Evolutionary conservation across 2,329 filamentous ascomycete genomes (phyloP).

Genomic region (Coniochaeta sp.): DNA sequence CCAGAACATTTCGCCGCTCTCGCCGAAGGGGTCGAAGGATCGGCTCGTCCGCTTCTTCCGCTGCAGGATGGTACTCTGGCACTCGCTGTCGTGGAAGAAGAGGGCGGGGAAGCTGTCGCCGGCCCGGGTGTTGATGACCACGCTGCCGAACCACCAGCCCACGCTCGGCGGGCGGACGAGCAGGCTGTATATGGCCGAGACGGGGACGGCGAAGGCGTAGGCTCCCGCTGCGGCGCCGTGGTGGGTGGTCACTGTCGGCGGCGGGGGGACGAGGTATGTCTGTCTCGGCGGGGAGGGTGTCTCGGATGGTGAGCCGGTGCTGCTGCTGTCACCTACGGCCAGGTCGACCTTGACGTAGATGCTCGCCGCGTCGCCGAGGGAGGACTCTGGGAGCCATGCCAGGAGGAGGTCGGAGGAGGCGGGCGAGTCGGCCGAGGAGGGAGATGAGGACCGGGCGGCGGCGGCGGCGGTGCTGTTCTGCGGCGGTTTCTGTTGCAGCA

Average conservation of each 20-base stretch:
- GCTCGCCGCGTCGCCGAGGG: conserved; percentile 75
- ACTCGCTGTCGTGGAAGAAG: conserved; percentile 97
- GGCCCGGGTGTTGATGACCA: conserved; percentile 84
- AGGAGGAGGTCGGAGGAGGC: conserved; percentile 70
- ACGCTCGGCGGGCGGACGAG: conserved; percentile 85
- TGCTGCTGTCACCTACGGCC: conserved; percentile 58
- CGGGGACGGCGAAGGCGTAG: conserved; percentile 86
- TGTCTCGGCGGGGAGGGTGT: conserved; percentile 64
- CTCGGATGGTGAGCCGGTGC: background rate
- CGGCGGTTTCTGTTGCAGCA: conserved; percentile 77
- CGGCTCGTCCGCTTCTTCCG: conserved; percentile 80
- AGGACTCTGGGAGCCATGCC: conserved; percentile 87
- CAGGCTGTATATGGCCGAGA: conserved; percentile 85
- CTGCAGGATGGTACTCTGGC: conserved; percentile 88
- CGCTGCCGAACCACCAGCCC: conserved; percentile 96
- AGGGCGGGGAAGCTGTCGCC: conserved; percentile 92
- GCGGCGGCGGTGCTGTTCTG: conserved; percentile 13
- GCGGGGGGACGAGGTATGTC: conserved; percentile 84
- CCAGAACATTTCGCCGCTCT: conserved; percentile 87
- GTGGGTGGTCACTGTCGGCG: conserved; percentile 76
- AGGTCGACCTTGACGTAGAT: conserved; percentile 96
- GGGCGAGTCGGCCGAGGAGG: conserved; percentile 30
- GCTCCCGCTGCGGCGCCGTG: conserved; percentile 65
- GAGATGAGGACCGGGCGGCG: conserved; percentile 30
- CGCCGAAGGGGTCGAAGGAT: conserved; percentile 84